Conservation (phyloP, 805 yeast genomes). For the Ogataea saltuana region DNA sequence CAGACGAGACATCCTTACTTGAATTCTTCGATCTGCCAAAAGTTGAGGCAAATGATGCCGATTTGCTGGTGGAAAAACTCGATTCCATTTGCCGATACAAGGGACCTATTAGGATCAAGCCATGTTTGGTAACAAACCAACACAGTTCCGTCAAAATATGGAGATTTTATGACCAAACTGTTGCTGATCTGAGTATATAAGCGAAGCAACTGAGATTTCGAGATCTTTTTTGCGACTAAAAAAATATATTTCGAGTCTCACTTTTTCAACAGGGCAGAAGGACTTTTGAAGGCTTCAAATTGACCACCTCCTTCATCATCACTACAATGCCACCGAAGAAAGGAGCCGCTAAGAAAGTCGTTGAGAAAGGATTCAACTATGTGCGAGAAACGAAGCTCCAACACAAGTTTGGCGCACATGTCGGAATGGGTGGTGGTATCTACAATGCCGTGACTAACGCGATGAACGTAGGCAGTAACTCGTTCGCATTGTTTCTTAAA, state of each 20-base stretch:
- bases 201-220: background rate
- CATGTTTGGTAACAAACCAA: background rate
- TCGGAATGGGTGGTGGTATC: conserved; percentile 74
- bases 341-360: conserved; percentile 13
- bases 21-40: background rate
- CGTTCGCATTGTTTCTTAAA: conserved; percentile 88
- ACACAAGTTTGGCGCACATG: conserved; percentile 85
- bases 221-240: background rate
- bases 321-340: conserved; percentile 23
- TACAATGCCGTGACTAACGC: conserved; percentile 42
- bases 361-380: conserved; percentile 34
- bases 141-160: background rate
- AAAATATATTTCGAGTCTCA: background rate
- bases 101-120: background rate
- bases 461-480: conserved; percentile 60
- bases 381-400: conserved; percentile 45
- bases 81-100: background rate
- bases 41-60: background rate
- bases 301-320: background rate
- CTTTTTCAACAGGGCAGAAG: background rate
- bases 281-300: background rate
- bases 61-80: background rate
- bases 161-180: background rate
- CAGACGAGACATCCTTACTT: background rate
- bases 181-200: background rate